Evolutionary conservation across 2,329 filamentous ascomycete genomes (phyloP), one percentile per base, ranked within the genome.

Genomic region (Bipolaris bicolor): DNA sequence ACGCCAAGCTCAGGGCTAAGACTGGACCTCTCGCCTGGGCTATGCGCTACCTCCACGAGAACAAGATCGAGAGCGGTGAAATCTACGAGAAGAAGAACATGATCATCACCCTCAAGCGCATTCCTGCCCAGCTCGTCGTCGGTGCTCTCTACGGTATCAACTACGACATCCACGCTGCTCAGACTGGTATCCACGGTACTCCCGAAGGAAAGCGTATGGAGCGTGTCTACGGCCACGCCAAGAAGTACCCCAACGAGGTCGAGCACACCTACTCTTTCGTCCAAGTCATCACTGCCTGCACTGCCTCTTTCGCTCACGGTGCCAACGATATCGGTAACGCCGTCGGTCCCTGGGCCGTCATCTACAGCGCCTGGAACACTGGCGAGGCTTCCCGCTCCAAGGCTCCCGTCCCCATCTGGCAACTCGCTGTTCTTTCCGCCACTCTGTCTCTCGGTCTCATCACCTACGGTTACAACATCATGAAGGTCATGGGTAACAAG

Each of bases 401-500:
- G 78, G 84, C 86, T 3, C 76, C 83, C 0, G 90, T 93, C 0
- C 88, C 88, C 3, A 70, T 90, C 44, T 94, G 90, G 90, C 89
- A 92, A 76, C 83, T 93, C 52, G 90, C 87, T 49, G 88, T 92
- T 16, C 79, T 90, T 11, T 82, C 86, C 24, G 74, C 81, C 1
- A 85, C 81, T 37, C 87, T 91, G 70, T 90, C 83, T 45, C 40
- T 73, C 18, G 90, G 89, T 65, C 82, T 92, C 55, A 81, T 88
- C 70, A 91, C 89, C 13, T 92, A 91, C 68, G 90, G 89, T 9
- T 92, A 91, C 80, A 91, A 92, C 81, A 92, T 92, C 78, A 92
- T 92, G 89, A 91, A 90, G 80, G 87, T 90, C 76, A 91, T 92
- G 89, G 90, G 90, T 51, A 92, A 92, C 82, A 90, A 90, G 77